These are phyloP conservation scores for Gossypium aridum DNA, from an alignment of 441 rosid species.

Conservation along the genomic window DNA sequence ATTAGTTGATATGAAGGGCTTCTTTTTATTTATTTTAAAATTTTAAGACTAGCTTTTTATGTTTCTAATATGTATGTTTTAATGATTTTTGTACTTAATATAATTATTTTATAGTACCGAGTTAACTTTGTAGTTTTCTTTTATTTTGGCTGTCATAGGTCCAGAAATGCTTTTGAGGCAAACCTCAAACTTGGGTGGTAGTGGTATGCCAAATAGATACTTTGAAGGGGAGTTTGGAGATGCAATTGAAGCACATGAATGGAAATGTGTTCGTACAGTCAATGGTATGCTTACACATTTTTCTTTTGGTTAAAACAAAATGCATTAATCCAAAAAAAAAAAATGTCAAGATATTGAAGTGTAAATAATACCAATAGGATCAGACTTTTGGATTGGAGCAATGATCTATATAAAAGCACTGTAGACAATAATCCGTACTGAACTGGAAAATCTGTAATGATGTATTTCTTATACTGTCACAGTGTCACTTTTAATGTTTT, in stretches of 20 bases:
- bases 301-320: background rate
- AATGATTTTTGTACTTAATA: background rate
- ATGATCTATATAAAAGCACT: background rate
- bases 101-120: background rate
- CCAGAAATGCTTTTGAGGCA: constrained; percentile 83
- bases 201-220: constrained; percentile 35
- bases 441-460: background rate
- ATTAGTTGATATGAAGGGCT: background rate
- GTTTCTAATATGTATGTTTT: background rate
- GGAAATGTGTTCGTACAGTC: constrained; percentile 90
- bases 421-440: background rate
- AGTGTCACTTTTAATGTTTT: background rate
- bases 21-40: background rate
- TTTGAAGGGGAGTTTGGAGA: constrained; percentile 75
- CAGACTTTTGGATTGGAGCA: background rate
- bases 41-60: background rate
- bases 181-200: constrained; percentile 49
- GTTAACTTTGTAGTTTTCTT: background rate
- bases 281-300: constrained; percentile 43
- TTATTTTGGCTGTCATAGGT: constrained; percentile 42
- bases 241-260: constrained; percentile 85
- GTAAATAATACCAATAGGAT: background rate
- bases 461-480: background rate
- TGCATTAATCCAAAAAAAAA: background rate
- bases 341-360: background rate